Base-by-base conservation (phyloP, 164 flowering plant species). In the Brasenia schreberi region DNA sequence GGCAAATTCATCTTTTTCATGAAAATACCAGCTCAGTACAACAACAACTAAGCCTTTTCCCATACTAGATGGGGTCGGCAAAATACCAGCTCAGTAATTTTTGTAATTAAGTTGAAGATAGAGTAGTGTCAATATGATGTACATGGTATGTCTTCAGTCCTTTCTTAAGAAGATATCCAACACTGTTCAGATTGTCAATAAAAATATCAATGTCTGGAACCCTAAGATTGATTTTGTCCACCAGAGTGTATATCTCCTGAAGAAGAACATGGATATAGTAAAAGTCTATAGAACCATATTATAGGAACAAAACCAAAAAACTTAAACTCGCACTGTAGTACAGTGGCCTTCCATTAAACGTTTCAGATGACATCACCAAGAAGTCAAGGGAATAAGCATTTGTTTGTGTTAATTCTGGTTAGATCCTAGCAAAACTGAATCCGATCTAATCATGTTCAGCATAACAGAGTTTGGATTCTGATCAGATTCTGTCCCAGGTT, bases 111-210 rank as follows among this genome's bases (percentile, higher is more conserved):
- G 42, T 53, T 19, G 16, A n/a, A 33, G 16, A 6, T 63, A 9
- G 43, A 2, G 5, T 44, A 6, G 18, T 42, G 45, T n/a, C 39
- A 19, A 33, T 10, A 5, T 12, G 11, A 18, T 44, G 17, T 86
- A 95, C 97, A 97, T 92, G 99, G 70, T 82, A 95, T 59, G 82
- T 95, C 76, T 82, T 92, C 18, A 97, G 91, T 27, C 99, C 99
- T 72, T 95, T 95, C 84, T 95, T 95, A 58, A 95, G 82, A 19
- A 95, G 84, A 81, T 83, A 95, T 19, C 97, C 99, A 58, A 74
- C 91, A 65, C 77, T 83, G 79, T 95, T 95, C 70, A 95, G 71
- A 75, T 86, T 90, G 33, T 95, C 99, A 10, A 95, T 77, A 68
- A 95, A 86, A 23, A 77, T 80, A 77, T 92, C 99, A 14, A 92